These are phyloP conservation scores for Skeletonema grethae DNA, from an alignment of 108 stramenopile species.

Conservation along the genomic window DNA sequence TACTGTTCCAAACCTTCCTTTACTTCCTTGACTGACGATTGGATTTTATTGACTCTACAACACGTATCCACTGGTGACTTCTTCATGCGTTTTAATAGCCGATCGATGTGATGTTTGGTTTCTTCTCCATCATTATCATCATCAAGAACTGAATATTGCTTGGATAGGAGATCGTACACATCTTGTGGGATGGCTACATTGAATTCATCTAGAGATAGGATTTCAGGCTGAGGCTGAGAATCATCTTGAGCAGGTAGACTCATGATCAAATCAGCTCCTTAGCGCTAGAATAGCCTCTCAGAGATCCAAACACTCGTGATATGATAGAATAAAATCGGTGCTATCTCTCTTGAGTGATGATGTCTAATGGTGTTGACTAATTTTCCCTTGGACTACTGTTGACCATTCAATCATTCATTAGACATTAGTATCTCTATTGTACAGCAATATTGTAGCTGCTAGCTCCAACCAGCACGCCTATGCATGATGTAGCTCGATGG, in stretches of 20 bases:
- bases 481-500: no score
- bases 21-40: constrained; percentile 46
- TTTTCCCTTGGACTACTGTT: no score
- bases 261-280: background rate
- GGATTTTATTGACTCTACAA: constrained; percentile 59
- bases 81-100: constrained; percentile 57
- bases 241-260: background rate
- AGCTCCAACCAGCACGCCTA: no score
- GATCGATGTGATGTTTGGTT: constrained; percentile 36
- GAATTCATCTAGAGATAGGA: constrained; percentile 25
- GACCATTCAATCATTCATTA: no score
- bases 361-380: no score
- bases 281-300: background rate
- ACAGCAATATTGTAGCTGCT: no score
- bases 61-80: constrained; percentile 46
- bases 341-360: no score
- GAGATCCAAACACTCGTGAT: no score
- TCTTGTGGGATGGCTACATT: constrained; percentile 28
- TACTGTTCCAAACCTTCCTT: constrained; percentile 33
- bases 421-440: no score
- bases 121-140: background rate
- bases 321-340: no score
- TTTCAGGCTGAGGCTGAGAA: background rate
- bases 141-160: constrained; percentile 12
- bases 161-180: constrained; percentile 29